These are phyloP conservation scores for Rosa hybrid DNA, from an alignment of 331 rosid species.

Conservation along the genomic window DNA sequence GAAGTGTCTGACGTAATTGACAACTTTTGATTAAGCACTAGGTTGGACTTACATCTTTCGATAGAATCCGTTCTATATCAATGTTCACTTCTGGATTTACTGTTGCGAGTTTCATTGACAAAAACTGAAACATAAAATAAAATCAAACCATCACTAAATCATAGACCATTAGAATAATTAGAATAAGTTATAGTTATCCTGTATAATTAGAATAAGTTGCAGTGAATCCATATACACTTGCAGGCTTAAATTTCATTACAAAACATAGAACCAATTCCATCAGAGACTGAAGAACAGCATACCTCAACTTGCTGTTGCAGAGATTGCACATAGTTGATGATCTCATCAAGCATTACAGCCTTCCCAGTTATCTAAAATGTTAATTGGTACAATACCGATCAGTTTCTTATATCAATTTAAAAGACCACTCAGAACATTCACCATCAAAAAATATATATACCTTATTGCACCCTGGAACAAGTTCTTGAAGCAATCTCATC, in stretches of 20 bases:
- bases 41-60: constrained; percentile 80
- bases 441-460: constrained; percentile 33
- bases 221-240: background rate
- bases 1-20: background rate
- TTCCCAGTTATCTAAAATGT: constrained; percentile 83
- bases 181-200: background rate
- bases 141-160: constrained; percentile 9
- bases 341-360: constrained; percentile 97
- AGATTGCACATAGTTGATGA: constrained; percentile 93
- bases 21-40: background rate
- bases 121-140: constrained; percentile 59
- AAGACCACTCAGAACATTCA: constrained; percentile 24
- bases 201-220: background rate
- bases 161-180: background rate
- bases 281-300: constrained; percentile 6
- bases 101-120: constrained; percentile 98
- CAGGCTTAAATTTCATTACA: background rate
- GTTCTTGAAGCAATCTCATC: constrained; percentile 99
- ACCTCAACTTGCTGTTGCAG: constrained; percentile 92
- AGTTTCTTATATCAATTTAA: constrained; percentile 7
- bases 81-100: constrained; percentile 91
- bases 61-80: constrained; percentile 71
- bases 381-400: constrained; percentile 25
- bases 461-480: constrained; percentile 99
- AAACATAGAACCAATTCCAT: background rate